These are phyloP conservation scores for Apiotrichum montevideense DNA, from an alignment of 1,284 basidiomycete species.

Conservation along the genomic window DNA sequence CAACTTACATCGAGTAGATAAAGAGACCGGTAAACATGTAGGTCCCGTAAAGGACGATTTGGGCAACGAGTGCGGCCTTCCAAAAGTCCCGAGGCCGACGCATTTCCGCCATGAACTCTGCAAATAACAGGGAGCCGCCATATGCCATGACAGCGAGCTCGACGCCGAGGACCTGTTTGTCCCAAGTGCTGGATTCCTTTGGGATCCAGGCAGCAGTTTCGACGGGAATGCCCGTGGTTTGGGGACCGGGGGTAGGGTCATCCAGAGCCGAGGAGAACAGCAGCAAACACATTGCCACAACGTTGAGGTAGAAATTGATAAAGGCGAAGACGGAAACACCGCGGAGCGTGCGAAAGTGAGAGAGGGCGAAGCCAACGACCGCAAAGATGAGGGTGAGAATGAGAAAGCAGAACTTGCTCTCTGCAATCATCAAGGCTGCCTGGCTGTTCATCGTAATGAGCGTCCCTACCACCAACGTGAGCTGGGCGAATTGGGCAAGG, in stretches of 20 bases:
- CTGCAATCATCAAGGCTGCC: constrained; percentile 6
- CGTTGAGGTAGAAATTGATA: constrained; percentile 8
- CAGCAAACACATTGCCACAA: constrained; percentile 7
- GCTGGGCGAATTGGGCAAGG: constrained; percentile 11
- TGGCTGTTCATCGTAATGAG: constrained; percentile 8
- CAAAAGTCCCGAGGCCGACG: constrained; percentile 64
- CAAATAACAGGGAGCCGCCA: constrained; percentile 55
- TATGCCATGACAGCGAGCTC: constrained; percentile 50
- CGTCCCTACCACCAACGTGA: constrained; percentile 12
- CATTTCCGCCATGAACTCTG: constrained; percentile 66
- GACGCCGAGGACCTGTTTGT: neutral
- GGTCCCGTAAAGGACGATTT: constrained; percentile 54
- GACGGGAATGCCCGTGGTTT: constrained; percentile 43
- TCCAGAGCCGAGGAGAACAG: constrained; percentile 11
- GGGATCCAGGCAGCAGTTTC: constrained; percentile 38
- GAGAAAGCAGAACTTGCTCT: constrained; percentile 14
- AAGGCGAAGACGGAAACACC: constrained; percentile 9
- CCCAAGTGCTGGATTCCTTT: neutral
- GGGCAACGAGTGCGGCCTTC: constrained; percentile 59
- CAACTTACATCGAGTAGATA: constrained; percentile 37
- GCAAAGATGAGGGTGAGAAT: constrained; percentile 8
- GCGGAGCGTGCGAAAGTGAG: constrained; percentile 16
- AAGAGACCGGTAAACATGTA: constrained; percentile 48
- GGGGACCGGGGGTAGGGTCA: constrained; percentile 45
- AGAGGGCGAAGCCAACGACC: constrained; percentile 2